A percentile compares a stretch with the other conserved stretches of the same genome.
Conservation (phyloP, 2,329 filamentous ascomycete species). For the Nemania sp. region DNA sequence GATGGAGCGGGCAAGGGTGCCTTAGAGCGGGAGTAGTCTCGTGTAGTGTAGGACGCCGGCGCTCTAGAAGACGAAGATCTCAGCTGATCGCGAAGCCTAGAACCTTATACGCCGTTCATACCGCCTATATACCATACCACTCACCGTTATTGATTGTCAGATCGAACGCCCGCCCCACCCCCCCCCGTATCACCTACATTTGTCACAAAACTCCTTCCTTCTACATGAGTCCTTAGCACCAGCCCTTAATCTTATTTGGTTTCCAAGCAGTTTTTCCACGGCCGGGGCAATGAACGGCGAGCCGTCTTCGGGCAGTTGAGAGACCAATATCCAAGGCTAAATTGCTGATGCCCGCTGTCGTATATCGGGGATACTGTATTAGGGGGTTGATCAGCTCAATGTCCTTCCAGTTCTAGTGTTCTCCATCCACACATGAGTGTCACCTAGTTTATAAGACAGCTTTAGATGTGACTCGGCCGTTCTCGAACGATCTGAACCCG, state of each 20-base stretch:
- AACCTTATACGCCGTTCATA: constrained; percentile 3
- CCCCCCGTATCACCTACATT: constrained; percentile 7
- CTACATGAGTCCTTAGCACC: too few species aligned
- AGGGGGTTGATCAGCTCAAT: too few species aligned
- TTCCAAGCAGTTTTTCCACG: too few species aligned
- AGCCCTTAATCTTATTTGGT: too few species aligned
- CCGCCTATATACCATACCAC: constrained; percentile 2
- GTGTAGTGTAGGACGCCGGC: background rate
- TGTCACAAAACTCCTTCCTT: too few species aligned
- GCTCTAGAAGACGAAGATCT: constrained; percentile 24
- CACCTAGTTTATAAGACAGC: background rate
- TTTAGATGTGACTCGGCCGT: background rate
- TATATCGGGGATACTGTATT: too few species aligned
- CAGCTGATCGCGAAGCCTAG: constrained; percentile 20
- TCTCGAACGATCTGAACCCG: constrained; percentile 12
- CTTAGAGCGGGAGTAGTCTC: background rate
- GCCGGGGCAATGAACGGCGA: too few species aligned
- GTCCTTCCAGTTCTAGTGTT: too few species aligned
- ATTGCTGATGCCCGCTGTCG: too few species aligned
- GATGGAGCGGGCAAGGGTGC: background rate
- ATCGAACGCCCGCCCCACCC: constrained; percentile 8
- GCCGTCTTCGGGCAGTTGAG: too few species aligned
- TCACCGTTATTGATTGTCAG: constrained; percentile 13
- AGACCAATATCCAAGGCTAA: too few species aligned
- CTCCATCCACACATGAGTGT: background rate